Evolutionary conservation across 331 rosid genomes (phyloP).

Genomic region (Prunus yedoensis): DNA sequence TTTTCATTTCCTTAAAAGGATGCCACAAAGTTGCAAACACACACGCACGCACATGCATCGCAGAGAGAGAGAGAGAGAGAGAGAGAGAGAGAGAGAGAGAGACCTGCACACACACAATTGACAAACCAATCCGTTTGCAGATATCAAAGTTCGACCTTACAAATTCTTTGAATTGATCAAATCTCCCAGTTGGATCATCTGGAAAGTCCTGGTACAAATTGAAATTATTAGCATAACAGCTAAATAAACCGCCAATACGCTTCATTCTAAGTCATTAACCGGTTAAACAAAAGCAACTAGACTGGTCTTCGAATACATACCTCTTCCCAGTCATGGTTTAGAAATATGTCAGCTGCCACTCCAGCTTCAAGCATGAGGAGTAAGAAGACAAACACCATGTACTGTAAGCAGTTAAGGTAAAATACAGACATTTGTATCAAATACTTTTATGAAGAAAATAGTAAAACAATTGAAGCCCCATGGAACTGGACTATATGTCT

Average conservation of each 20-base stretch:
- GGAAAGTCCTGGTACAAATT: constrained; percentile 69
- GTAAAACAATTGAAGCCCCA: background rate
- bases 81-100: constrained; percentile 29
- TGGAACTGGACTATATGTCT: background rate
- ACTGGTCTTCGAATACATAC: constrained; percentile 28
- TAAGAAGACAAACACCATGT: constrained; percentile 57
- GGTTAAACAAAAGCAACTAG: constrained; percentile 1
- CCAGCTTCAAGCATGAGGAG: constrained; percentile 77
- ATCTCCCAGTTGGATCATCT: constrained; percentile 61
- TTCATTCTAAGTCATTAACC: background rate
- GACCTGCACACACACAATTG: constrained; percentile 66
- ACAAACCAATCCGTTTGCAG: constrained; percentile 76
- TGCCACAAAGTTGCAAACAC: background rate
- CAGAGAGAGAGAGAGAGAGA: constrained; percentile 25
- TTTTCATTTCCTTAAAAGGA: background rate
- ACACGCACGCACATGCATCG: background rate
- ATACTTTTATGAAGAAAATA: background rate
- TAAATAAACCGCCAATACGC: constrained; percentile 5
- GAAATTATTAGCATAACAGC: constrained; percentile 21
- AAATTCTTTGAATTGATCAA: constrained; percentile 63
- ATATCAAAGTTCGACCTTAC: constrained; percentile 56
- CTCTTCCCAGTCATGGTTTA: constrained; percentile 79
- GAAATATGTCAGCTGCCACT: constrained; percentile 58
- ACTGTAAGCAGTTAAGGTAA: constrained; percentile 52
- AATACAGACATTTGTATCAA: background rate